Conservation (phyloP, 2,329 filamentous ascomycete genomes). For the Fonsecaea erecta region DNA sequence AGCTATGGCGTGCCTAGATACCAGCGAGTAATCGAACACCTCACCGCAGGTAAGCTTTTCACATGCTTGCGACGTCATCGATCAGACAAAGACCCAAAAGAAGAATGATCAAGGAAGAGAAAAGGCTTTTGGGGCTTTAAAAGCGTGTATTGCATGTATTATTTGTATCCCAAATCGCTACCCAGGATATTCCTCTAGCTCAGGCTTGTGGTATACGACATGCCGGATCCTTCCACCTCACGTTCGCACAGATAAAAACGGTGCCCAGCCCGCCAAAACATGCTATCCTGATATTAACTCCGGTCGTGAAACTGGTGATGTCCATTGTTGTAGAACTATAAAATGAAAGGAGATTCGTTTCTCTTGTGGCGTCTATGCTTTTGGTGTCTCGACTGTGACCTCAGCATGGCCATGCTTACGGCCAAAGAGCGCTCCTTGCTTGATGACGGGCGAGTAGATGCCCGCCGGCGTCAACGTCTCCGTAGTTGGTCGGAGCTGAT, state of each 20-base stretch:
- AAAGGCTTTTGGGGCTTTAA: not conserved
- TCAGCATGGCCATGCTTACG: slow-evolving; percentile 16
- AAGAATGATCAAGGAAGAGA: not conserved
- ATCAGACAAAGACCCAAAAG: not conserved
- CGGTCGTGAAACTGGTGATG: not conserved
- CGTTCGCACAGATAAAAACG: not conserved
- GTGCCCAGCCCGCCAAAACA: not conserved
- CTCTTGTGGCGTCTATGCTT: slow-evolving; percentile 10
- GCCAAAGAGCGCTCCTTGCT: slow-evolving; percentile 27
- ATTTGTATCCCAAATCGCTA: not conserved
- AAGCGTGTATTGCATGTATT: not conserved
- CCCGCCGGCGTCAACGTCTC: slow-evolving; percentile 26
- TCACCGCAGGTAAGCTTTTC: slow-evolving; percentile 6
- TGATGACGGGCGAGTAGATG: slow-evolving; percentile 34
- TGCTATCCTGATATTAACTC: not conserved
- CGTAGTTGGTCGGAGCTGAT: slow-evolving; percentile 32
- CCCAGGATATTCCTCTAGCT: not conserved
- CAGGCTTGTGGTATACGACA: not conserved
- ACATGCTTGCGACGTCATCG: slow-evolving; percentile 30
- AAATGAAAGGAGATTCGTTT: slow-evolving; percentile 22
- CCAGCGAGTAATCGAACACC: not conserved
- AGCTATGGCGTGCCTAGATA: not conserved
- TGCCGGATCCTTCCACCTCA: not conserved
- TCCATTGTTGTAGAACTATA: not conserved
- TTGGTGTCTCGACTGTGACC: slow-evolving; percentile 11